Base-by-base conservation (phyloP, 1,139 yeast species). In the Candida sp. region DNA sequence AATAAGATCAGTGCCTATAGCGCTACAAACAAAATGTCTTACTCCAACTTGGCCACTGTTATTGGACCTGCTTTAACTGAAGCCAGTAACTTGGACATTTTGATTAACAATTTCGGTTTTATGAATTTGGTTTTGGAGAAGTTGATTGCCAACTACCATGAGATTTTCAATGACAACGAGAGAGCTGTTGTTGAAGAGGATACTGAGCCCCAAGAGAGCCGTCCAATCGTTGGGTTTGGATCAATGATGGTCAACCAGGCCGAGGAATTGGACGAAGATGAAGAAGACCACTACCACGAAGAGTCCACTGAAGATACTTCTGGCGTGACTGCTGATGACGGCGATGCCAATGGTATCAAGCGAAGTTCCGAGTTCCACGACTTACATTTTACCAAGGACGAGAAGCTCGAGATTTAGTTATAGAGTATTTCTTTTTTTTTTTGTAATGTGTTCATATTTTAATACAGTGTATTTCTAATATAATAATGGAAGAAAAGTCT, bases 1-100 rank as follows among this genome's bases (percentile, higher is more conserved):
- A 78, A 80, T 51, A 78, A 71, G 52, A 85, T 90, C 7, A 81
- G 85, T 45, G 73, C 72, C 52, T 81, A 80, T 61, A 83, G 86
- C 48, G 84, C 77, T n/a, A 69, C 69, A 41, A 90, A 90, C 70
- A 83, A 85, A 62, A 90, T 90, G 96, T 88, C 86, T 54, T 81
- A 92, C 3, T 86, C 89, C 7, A 90, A 90, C 63, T 71, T 90
- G 61, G 94, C 96, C 8, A 90, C 92, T 51, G 96, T 90, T 23
- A 75, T 83, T 55, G 86, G 86, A 0, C 86, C 86, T 2, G 83
- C 85, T 4, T 74, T 83, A 49, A 81, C 85, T 3, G 87, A 83
- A 57, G 84, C 85, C n/a, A 75, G 83, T 57, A 70, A 67, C 43
- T 75, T 83, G 49, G 82, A 78, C 31, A 66, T 76, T n/a, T 68